A percentile compares a stretch with the other conserved stretches of the same genome.
Conservation (phyloP, 169 alveolate genomes). For the Toxoplasma gondii region DNA sequence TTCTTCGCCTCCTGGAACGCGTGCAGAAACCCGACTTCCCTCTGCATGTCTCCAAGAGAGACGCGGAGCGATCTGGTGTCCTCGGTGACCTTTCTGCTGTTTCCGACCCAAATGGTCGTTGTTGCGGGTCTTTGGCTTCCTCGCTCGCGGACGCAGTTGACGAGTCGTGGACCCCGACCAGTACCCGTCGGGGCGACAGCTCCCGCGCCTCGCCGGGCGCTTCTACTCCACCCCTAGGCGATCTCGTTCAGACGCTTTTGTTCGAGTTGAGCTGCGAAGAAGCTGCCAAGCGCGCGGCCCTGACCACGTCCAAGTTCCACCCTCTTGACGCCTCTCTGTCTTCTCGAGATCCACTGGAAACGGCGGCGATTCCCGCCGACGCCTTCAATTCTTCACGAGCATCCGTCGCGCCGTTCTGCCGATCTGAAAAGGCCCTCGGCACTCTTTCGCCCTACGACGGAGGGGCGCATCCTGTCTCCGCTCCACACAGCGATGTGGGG, state of each 20-base stretch:
- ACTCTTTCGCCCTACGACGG: no score
- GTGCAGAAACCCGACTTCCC: neutral
- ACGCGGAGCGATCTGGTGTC: constrained; percentile 1
- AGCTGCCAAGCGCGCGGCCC: neutral
- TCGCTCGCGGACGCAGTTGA: neutral
- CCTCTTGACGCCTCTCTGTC: neutral
- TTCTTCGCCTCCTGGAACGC: constrained; percentile 56
- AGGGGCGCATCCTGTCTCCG: no score
- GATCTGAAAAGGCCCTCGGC: no score
- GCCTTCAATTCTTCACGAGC: no score
- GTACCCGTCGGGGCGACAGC: neutral
- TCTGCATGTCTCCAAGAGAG: constrained; percentile 39
- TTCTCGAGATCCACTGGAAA: neutral
- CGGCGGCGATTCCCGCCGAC: neutral
- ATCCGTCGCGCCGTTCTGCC: no score
- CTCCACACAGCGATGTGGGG: no score
- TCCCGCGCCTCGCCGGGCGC: neutral
- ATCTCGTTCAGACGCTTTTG: constrained; percentile 18
- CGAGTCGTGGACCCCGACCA: neutral
- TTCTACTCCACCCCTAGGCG: neutral
- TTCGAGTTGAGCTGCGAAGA: constrained; percentile 38
- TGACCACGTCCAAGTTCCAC: neutral
- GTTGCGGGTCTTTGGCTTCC: no score
- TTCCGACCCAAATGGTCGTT: no score
- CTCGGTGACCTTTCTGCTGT: constrained; percentile 2